Evolutionary conservation across 768 basidiomycete genomes (phyloP), one percentile per base, ranked within the genome.

Genomic region (Dictyophora rubrovolvata): DNA sequence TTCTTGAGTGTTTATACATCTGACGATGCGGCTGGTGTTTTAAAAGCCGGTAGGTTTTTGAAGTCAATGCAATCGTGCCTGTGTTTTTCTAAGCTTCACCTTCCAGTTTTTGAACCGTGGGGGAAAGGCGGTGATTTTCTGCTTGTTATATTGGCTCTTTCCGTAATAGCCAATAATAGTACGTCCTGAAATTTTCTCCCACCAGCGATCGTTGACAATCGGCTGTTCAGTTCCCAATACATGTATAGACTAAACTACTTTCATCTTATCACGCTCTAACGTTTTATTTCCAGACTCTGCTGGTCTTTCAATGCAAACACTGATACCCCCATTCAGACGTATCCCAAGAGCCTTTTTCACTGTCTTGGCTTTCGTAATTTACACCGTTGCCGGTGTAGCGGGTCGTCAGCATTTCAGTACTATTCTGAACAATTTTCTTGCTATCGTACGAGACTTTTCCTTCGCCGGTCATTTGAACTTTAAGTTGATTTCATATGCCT

Each of bases 301-400:
- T 10, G 78, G 73, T 10, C 71, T 79, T 33, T 75, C 77, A 14
- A 72, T 75, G 50, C 78, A 79, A 57, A 69, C 75, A 0, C 70
- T 79, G 17, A 71, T 74, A 23, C 75, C 74, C 6, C 71, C 70
- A 0, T 76, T 79, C 61, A 71, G 75, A 10, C 65, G 68, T 35
- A 61, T 79, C 17, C 78, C 78, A 2, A 72, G 79, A 55, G 75
- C 77, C 48, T 33, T 79, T 55, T 79, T 77, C 76, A 74, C 76
- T 2, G 22, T 77, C 14, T 22, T 79, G 2, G 67, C 70, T 1
- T 78, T 76, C 60, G 36, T 70, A 9, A 60, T 63, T 1, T 77
- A 75, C 60, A 76, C 74, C 23, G 55, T 76, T 36, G 72, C 72
- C 1, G 76, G 73, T 23, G 66, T 76, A 33, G 73, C 68, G 1